Base-by-base conservation (phyloP, 176 grass and related monocot genomes). In the Melocanna baccifera region DNA sequence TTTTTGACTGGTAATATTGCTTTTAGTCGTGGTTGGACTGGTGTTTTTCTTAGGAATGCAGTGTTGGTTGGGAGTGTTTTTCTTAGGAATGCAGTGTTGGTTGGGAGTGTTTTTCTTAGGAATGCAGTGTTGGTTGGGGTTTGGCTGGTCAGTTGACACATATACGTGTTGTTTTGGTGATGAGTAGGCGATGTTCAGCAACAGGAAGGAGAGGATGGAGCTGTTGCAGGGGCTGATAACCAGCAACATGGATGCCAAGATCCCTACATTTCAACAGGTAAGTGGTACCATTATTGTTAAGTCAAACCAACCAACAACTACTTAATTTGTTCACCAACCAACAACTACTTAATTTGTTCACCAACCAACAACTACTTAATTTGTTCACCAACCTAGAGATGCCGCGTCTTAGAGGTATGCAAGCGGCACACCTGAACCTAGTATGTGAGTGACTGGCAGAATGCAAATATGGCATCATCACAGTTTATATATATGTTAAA, bases 161-260 rank as follows among this genome's bases (percentile, higher is more conserved):
- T 39, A 8, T 69, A 41, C 50, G 47, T 52, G 18, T 22, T 83
- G 56, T 34, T 61, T 78, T 41, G 57, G 79, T 87, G 73, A 25
- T 29, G 22, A 26, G 41, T 36, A 99, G 96, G 88, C 86, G 14
- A 99, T 99, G 97, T 99, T 94, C 75, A 86, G 43, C 3, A 84
- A 92, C 16, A 92, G 76, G 50, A 96, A 92, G 81, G 89, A 99
- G 79, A 92, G 88, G 79, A 85, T 82, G 78, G 93, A 99, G 86
- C 69, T 99, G 62, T 62, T 99, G 18, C 93, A 96, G 70, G 91
- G 88, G 25, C 67, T 94, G 62, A 77, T 99, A 71, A 91, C 80
- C 34, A 96, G 91, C 81, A 96, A 89, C 78, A 71, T 78, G 30
- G 97, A 99, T 45, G 88, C 91, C 25, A 96, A 80, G 29, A 92